These are phyloP conservation scores for Pseudozyma hubeiensis DNA, from an alignment of 1,284 basidiomycete genomes.

Conservation along the genomic window DNA sequence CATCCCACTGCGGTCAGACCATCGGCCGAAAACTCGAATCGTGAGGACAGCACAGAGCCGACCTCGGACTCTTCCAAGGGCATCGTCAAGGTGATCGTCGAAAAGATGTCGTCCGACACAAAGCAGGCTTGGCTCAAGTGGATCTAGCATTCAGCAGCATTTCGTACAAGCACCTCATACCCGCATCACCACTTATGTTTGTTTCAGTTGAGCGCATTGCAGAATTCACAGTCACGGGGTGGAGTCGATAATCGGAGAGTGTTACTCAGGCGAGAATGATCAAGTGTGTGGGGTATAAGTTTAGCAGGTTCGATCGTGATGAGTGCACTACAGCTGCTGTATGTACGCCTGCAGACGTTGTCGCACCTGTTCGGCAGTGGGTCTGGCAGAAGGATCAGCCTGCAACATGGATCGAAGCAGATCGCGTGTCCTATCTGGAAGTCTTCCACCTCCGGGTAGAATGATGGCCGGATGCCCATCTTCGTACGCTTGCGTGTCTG, in stretches of 20 bases:
- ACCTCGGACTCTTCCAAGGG: neutral
- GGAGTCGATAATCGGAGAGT: too few relatives aligned
- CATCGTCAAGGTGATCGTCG: conserved; percentile 42
- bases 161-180: too few relatives aligned
- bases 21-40: neutral
- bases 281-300: neutral
- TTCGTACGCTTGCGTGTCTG: conserved; percentile 36
- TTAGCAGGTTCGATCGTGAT: neutral
- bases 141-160: conserved; percentile 20
- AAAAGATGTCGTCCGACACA: conserved; percentile 41
- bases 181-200: too few relatives aligned
- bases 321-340: neutral
- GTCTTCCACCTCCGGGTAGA: conserved; percentile 60
- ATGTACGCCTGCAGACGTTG: conserved; percentile 5
- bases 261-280: neutral
- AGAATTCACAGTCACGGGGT: too few relatives aligned
- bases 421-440: conserved; percentile 60
- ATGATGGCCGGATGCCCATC: conserved; percentile 64
- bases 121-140: conserved; percentile 54
- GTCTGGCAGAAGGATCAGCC: conserved; percentile 45
- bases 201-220: too few relatives aligned
- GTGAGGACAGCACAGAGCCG: neutral
- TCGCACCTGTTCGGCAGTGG: conserved; percentile 52
- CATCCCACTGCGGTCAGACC: conserved; percentile 12
- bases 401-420: conserved; percentile 58